Percentiles rank a stretch among this genome's conserved stretches.
Conservation (phyloP, 2,329 filamentous ascomycete genomes). For the Fusarium sp. region DNA sequence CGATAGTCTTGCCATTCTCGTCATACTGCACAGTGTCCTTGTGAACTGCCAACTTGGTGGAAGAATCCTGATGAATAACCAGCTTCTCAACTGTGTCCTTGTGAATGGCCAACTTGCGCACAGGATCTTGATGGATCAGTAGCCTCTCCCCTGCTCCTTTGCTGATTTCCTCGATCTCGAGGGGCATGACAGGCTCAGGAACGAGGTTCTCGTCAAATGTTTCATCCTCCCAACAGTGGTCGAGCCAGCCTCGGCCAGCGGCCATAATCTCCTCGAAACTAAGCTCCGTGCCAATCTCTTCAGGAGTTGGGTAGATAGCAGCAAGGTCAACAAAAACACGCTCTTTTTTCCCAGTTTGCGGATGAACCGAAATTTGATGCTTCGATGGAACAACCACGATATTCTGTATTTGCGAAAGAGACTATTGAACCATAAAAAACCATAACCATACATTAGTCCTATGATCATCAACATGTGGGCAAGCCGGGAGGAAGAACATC, state of each 20-base stretch:
- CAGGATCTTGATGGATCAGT: slow-evolving; percentile 42
- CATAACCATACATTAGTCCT: slow-evolving; percentile 86
- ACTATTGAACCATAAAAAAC: slow-evolving; percentile 60
- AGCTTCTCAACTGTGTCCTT: slow-evolving; percentile 15
- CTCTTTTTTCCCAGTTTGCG: slow-evolving; percentile 83
- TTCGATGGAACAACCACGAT: slow-evolving; percentile 74
- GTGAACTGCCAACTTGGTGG: slow-evolving; percentile 39
- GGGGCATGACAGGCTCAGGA: slow-evolving; percentile 38
- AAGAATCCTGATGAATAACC: slow-evolving; percentile 31
- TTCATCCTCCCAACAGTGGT: slow-evolving; percentile 64
- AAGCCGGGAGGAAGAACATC: slow-evolving; percentile 49
- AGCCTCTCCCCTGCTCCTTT: slow-evolving; percentile 38
- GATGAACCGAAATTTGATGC: slow-evolving; percentile 84
- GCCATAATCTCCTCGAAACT: slow-evolving; percentile 95
- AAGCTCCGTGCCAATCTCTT: slow-evolving; percentile 76
- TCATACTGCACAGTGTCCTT: slow-evolving; percentile 56
- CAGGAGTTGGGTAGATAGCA: slow-evolving; percentile 81
- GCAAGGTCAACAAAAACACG: slow-evolving; percentile 88
- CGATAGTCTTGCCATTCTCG: slow-evolving; percentile 65
- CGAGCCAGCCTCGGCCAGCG: slow-evolving; percentile 74
- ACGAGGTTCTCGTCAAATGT: slow-evolving; percentile 47
- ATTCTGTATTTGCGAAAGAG: slow-evolving; percentile 69
- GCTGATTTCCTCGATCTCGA: slow-evolving; percentile 46
- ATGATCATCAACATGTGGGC: slow-evolving; percentile 83
- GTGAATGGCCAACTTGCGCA: slow-evolving; percentile 22